Evolutionary conservation across 495 filamentous ascomycete species (phyloP), one percentile per base, ranked within the genome.

Genomic region (Staphylotrichum tortipilum): DNA sequence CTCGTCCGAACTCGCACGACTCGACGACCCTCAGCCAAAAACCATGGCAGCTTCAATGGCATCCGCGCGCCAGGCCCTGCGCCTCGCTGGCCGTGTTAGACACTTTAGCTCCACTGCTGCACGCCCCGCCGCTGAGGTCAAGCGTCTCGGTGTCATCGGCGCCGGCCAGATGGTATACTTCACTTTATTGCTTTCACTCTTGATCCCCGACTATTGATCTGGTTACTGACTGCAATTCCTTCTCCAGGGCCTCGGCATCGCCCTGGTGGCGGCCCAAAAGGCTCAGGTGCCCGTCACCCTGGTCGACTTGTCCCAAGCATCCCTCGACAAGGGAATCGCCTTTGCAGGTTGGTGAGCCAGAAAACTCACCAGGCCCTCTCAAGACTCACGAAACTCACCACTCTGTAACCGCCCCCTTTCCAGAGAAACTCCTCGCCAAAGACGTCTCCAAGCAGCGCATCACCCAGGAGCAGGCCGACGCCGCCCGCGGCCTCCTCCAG

Each of bases 351-450:
- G 44, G 66, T 56, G 35, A 35, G 9, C 24, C 6, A 39, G 17
- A 33, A 40, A n/a, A n/a, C n/a, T n/a, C n/a, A n/a, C n/a, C n/a
- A n/a, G n/a, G n/a, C n/a, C n/a, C 44, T 33, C 50, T 17, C 35
- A 35, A 23, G n/a, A 36, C 39, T 9, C 41, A n/a, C 12, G n/a
- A 12, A 28, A 23, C 26, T 47, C 24, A 15, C 18, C 34, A 38
- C 19, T n/a, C 31, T 29, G 29, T 44, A 18, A 14, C 23, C 12
- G 4, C n/a, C 6, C 21, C 23, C 28, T 7, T 22, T 41, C 26
- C 54, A 91, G 92, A 96, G 56, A 89, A 89, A 62, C 80, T 99
- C 9, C 79, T 99, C 6, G 84, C 84, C 33, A 97, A 95, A 69
- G 89, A 96, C 68, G 82, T 99, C 14, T 66, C 79, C 39, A 99